Evolutionary conservation across 2,329 filamentous ascomycete species (phyloP).

Genomic region (Alternaria rosae): DNA sequence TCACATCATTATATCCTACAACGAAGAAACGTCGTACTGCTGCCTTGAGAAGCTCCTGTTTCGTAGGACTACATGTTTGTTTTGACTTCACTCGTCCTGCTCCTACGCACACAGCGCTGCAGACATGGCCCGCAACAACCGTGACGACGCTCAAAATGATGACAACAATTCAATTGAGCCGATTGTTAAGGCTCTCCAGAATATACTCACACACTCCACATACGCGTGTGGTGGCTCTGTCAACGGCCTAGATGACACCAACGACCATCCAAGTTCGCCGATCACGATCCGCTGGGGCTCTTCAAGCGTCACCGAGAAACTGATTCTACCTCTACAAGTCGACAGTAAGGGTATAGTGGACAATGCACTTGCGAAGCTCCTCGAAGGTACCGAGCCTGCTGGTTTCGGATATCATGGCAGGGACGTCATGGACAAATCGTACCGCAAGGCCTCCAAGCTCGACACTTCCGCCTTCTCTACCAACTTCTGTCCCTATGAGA

Average conservation of each 20-base stretch:
- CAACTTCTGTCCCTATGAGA: slow-evolving; percentile 60
- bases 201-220: background rate
- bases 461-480: slow-evolving; percentile 57
- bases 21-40: too few relatives aligned
- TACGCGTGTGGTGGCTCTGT: slow-evolving; percentile 13
- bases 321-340: background rate
- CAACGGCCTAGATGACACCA: background rate
- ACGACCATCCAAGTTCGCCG: background rate
- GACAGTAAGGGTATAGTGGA: background rate
- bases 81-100: too few relatives aligned
- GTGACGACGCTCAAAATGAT: background rate
- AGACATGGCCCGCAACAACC: background rate
- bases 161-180: background rate
- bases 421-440: slow-evolving; percentile 60
- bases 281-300: slow-evolving; percentile 20
- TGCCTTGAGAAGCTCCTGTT: too few relatives aligned
- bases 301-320: slow-evolving; percentile 2
- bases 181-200: background rate
- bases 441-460: slow-evolving; percentile 63
- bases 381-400: slow-evolving; percentile 46
- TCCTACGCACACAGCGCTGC: too few relatives aligned
- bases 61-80: too few relatives aligned
- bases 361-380: background rate
- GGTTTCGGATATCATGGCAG: slow-evolving; percentile 57
- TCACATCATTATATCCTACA: too few relatives aligned